Percentiles rank a stretch among this genome's conserved stretches.
Evolutionary conservation across 148 eudicot species (phyloP).

Genomic region (Rhododendron ferrugineum): DNA sequence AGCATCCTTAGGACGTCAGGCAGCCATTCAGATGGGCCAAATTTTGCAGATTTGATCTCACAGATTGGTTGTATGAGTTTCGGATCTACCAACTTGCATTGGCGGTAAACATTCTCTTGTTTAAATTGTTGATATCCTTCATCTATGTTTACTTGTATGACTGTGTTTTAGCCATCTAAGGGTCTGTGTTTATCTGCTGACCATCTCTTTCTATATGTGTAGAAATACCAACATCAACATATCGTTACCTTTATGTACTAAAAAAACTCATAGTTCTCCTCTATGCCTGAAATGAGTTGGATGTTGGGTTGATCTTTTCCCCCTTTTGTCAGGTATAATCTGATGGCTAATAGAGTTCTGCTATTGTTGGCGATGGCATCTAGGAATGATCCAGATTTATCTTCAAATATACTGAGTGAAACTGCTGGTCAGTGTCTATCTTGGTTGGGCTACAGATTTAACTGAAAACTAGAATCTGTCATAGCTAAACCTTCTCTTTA

Average conservation of each 20-base stretch:
- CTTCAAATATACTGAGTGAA: conserved; percentile 62
- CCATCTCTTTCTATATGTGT: neutral
- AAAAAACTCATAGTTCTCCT: neutral
- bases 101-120: conserved; percentile 57
- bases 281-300: neutral
- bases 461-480: neutral
- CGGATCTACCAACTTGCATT: conserved; percentile 74
- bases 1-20: conserved; percentile 51
- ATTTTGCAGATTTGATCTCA: conserved; percentile 72
- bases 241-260: neutral
- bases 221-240: neutral
- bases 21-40: conserved; percentile 49
- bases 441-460: conserved; percentile 9
- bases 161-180: neutral
- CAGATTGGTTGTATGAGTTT: conserved; percentile 85
- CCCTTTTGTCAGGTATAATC: conserved; percentile 64
- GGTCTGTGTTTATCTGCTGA: neutral
- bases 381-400: conserved; percentile 57
- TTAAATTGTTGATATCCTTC: neutral
- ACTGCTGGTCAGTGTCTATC: conserved; percentile 64
- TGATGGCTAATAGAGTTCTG: conserved; percentile 97
- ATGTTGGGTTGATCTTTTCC: neutral
- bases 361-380: conserved; percentile 88
- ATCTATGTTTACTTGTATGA: neutral
- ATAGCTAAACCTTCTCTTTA: neutral